A percentile compares a stretch with the other conserved stretches of the same genome.
These are phyloP conservation scores for Pyrenophora teres DNA, from an alignment of 2,329 filamentous ascomycete species.

Conservation along the genomic window DNA sequence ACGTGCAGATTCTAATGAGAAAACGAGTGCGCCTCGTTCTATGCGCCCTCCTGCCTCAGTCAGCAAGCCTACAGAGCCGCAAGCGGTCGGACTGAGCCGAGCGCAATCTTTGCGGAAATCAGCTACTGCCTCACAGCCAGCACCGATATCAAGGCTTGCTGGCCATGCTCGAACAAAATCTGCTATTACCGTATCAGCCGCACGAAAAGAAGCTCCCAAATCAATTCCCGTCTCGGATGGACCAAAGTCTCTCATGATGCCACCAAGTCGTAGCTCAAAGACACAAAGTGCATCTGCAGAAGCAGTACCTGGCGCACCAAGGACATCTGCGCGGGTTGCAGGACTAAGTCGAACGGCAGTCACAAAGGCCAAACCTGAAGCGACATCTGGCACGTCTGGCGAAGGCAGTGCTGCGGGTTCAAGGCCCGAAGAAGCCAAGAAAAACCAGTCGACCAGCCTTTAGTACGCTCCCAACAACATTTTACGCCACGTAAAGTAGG, in stretches of 20 bases:
- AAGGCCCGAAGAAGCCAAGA: conserved; percentile 25
- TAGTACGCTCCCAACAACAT: conserved; percentile 47
- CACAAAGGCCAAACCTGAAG: conserved; percentile 25
- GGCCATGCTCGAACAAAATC: conserved; percentile 37
- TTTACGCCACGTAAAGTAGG: conserved; percentile 46
- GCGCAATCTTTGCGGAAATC: conserved; percentile 42
- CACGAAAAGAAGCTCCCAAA: conserved; percentile 21
- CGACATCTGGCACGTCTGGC: conserved; percentile 13
- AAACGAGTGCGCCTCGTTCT: conserved; percentile 13
- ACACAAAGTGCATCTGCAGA: conserved; percentile 14
- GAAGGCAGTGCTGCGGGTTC: conserved; percentile 10
- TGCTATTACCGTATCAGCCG: conserved; percentile 21
- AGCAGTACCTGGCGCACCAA: conserved; percentile 8
- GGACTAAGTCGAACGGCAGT: conserved; percentile 35
- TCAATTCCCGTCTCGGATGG: conserved; percentile 23
- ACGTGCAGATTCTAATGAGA: conserved; percentile 10
- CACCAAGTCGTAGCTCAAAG: conserved; percentile 16
- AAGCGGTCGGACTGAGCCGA: conserved; percentile 25
- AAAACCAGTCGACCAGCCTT: conserved; percentile 41
- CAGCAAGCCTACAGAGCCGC: conserved; percentile 26
- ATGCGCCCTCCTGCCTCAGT: conserved; percentile 25
- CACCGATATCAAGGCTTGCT: conserved; percentile 13
- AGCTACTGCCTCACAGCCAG: conserved; percentile 20
- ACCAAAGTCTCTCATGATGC: conserved; percentile 31
- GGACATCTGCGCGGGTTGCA: conserved; percentile 30